phyloP scores from a whole-genome alignment of 202 grass and related monocot genomes.

The Carex sylvatica region DNA sequence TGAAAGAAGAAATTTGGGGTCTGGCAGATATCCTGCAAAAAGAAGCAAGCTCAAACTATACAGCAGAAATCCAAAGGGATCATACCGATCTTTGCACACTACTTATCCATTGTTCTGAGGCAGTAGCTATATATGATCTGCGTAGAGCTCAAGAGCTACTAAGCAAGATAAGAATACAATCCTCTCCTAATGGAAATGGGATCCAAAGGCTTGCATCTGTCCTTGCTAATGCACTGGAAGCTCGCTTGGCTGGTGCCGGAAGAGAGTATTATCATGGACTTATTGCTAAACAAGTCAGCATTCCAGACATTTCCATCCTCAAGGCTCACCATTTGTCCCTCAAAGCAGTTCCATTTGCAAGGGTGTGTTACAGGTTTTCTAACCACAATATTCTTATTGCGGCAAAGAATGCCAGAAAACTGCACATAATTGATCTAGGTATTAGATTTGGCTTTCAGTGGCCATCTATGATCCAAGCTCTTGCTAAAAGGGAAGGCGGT shows the following conservation, averaged over 20 bases:
- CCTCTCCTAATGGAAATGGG: constrained; percentile 39
- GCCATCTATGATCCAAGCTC: constrained; percentile 52
- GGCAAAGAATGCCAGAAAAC: constrained; percentile 21
- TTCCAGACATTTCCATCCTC: constrained; percentile 12
- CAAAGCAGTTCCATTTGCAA: constrained; percentile 35
- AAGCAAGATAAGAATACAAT: constrained; percentile 38
- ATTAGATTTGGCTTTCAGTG: constrained; percentile 63
- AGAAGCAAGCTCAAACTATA: constrained; percentile 27
- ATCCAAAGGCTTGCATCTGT: constrained; percentile 51
- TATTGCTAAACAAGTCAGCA: constrained; percentile 2
- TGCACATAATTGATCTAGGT: constrained; percentile 73
- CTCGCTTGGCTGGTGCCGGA: constrained; percentile 39
- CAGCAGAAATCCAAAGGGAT: constrained; percentile 24
- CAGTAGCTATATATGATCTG: constrained; percentile 36
- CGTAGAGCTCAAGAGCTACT: constrained; percentile 35
- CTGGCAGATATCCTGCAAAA: constrained; percentile 22
- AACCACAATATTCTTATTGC: constrained; percentile 50
- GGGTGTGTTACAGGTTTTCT: constrained; percentile 40
- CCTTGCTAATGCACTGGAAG: constrained; percentile 48
- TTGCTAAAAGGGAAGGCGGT: constrained; percentile 38
- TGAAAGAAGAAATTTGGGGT: constrained; percentile 15
- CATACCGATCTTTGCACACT: constrained; percentile 45
- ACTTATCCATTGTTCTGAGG: constrained; percentile 56
- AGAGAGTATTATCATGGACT: constrained; percentile 36
- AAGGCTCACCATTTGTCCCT: constrained; percentile 38